Evolutionary conservation across 1,284 basidiomycete genomes (phyloP), one percentile per base, ranked within the genome.

Genomic region (Austroboletus novae-zelandiae): DNA sequence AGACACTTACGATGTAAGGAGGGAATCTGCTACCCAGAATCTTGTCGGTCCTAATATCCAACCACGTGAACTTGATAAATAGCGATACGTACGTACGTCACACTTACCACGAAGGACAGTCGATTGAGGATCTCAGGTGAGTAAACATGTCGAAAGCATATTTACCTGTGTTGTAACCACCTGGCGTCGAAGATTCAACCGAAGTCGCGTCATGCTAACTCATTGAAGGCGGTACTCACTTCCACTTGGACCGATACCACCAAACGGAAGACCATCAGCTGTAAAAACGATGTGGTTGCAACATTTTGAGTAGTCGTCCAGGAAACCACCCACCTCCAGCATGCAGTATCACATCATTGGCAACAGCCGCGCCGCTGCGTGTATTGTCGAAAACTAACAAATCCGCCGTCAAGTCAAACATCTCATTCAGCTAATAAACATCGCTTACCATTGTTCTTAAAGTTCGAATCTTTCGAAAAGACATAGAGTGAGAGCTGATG

Each of bases 401-500:
- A 14, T 14, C 37, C 40, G 27, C 50, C 9, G 58, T 55, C 48
- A 60, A 9, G 18, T 23, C 20, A 8, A 27, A 37, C n/a, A 10
- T 34, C 9, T 6, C 7, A 14, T 32, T 14, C 9, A 14, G 1
- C 9, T 32, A 14, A 32, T 7, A 7, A 14, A 17, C n/a, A 29
- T 3, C 18, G 54, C 60, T 17, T 55, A 81, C 86, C 78, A 67
- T 85, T 84, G 18, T 74, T 66, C 67, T 89, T 89, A 61, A 84
- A 77, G 23, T 66, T 67, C 1, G 74, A 59, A 59, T 86, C 78
- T 47, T 78, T 67, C 2, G 86, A 76, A 71, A 93, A 94, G 30
- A 90, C 79, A 59, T 94, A 92, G 11, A 93, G 68, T 0, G 83
- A 79, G 8, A 94, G 76, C 3, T 91, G 89, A 56, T 91, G 83